These are phyloP conservation scores for Ceratocystis colombiana DNA, from an alignment of 2,329 filamentous ascomycete genomes.

Conservation along the genomic window DNA sequence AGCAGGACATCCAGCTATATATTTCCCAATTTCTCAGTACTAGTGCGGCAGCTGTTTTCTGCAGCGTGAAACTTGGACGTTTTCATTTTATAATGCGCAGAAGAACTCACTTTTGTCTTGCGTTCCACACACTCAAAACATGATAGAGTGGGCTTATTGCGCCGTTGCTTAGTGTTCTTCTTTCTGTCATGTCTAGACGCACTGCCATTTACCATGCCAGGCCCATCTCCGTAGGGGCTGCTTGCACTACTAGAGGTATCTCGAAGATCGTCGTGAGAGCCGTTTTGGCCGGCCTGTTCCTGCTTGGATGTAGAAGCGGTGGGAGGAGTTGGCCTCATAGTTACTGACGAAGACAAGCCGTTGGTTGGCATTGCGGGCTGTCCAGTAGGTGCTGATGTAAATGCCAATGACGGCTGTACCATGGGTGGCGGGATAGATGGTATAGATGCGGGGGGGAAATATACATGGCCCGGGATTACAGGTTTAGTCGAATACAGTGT, in stretches of 20 bases:
- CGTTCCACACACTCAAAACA: constrained; percentile 72
- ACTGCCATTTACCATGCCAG: constrained; percentile 7
- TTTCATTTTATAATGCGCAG: background rate
- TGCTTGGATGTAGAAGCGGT: background rate
- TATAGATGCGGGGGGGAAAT: background rate
- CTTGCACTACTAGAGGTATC: constrained; percentile 22
- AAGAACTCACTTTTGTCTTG: constrained; percentile 60
- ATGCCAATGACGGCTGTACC: background rate
- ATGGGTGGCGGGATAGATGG: background rate
- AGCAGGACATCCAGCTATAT: background rate
- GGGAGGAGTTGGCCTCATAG: background rate
- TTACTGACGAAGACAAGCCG: background rate
- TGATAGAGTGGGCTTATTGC: constrained; percentile 72
- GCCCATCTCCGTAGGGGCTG: constrained; percentile 22
- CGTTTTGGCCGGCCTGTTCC: background rate
- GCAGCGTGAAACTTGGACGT: background rate
- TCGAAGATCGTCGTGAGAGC: constrained; percentile 10
- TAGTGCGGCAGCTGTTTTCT: background rate
- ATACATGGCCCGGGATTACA: constrained; percentile 1
- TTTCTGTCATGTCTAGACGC: constrained; percentile 17
- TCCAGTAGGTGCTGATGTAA: background rate
- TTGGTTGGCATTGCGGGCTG: background rate
- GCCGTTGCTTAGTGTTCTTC: constrained; percentile 61
- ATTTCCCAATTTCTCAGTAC: background rate
- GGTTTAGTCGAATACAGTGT: background rate